Conservation (phyloP, 2,329 filamentous ascomycete genomes). For the Arthrinium phaeospermum region DNA sequence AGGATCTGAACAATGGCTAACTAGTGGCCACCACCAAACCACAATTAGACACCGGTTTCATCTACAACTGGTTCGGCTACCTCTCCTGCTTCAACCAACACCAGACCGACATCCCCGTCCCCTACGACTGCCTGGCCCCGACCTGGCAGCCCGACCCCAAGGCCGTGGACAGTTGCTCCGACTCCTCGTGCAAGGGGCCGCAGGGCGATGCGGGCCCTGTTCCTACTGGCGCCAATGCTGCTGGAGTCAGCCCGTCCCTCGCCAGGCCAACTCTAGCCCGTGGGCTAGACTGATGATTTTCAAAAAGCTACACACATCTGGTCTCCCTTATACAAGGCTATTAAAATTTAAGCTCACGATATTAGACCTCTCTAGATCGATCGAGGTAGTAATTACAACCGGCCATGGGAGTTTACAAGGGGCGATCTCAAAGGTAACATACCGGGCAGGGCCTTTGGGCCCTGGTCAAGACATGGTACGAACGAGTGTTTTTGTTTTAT, state of each 20-base stretch:
- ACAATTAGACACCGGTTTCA: conserved; percentile 13
- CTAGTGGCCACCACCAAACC: not conserved
- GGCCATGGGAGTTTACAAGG: too few relatives aligned
- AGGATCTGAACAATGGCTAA: not conserved
- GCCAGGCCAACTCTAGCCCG: not conserved
- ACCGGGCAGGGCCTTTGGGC: too few relatives aligned
- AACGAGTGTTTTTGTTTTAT: too few relatives aligned
- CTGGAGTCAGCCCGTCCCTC: too few relatives aligned
- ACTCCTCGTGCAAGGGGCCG: not conserved
- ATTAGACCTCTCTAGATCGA: not conserved
- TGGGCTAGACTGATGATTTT: not conserved
- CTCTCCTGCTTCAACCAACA: conserved; percentile 13
- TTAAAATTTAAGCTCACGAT: accelerated
- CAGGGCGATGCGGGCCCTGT: not conserved
- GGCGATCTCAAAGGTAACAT: too few relatives aligned
- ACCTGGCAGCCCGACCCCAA: not conserved
- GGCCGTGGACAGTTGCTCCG: not conserved
- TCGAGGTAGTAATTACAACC: too few relatives aligned
- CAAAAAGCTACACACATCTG: not conserved
- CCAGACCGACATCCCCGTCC: not conserved
- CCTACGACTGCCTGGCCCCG: not conserved
- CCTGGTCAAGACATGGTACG: too few relatives aligned
- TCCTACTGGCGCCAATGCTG: not conserved
- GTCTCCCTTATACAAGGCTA: not conserved
- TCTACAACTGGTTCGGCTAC: conserved; percentile 21